These are phyloP conservation scores for Backusella psychrophila DNA, from an alignment of 192 early-diverging fungal genomes.

Conservation along the genomic window DNA sequence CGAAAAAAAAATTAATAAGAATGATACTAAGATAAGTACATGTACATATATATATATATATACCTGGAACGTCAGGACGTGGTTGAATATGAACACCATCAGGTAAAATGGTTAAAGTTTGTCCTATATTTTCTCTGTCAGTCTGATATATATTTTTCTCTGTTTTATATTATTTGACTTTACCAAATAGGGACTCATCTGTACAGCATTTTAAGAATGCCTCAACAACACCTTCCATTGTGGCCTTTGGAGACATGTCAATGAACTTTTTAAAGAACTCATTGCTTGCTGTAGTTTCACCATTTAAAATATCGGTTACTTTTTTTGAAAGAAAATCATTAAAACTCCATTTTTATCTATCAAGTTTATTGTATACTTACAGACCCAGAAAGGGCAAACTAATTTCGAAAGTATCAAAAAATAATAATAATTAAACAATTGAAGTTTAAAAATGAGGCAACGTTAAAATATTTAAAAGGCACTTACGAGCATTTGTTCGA, in stretches of 20 bases:
- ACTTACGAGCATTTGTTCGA: slow-evolving; percentile 19
- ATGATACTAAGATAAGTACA: not conserved
- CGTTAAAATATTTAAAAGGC: not conserved
- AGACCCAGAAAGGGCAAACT: slow-evolving; percentile 31
- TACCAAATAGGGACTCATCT: slow-evolving; percentile 14
- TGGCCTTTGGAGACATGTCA: slow-evolving; percentile 1
- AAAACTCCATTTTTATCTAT: not conserved
- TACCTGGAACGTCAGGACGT: not conserved
- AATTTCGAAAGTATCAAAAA: not conserved
- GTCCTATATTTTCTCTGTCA: not conserved
- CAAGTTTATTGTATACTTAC: slow-evolving; percentile 4
- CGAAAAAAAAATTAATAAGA: not conserved
- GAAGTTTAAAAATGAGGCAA: too few relatives aligned
- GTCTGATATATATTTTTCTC: not conserved
- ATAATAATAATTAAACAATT: not conserved
- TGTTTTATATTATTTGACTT: not conserved
- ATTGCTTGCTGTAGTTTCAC: not conserved
- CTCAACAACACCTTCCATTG: slow-evolving; percentile 23
- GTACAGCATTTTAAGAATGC: slow-evolving; percentile 19
- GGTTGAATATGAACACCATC: slow-evolving; percentile 2
- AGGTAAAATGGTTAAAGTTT: slow-evolving; percentile 6
- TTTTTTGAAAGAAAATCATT: not conserved
- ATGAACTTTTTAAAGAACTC: not conserved
- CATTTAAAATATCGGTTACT: not conserved
- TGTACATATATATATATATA: not conserved